Base-by-base conservation (phyloP, 2,329 filamentous ascomycete genomes). In the Pyrenochaeta sp. region DNA sequence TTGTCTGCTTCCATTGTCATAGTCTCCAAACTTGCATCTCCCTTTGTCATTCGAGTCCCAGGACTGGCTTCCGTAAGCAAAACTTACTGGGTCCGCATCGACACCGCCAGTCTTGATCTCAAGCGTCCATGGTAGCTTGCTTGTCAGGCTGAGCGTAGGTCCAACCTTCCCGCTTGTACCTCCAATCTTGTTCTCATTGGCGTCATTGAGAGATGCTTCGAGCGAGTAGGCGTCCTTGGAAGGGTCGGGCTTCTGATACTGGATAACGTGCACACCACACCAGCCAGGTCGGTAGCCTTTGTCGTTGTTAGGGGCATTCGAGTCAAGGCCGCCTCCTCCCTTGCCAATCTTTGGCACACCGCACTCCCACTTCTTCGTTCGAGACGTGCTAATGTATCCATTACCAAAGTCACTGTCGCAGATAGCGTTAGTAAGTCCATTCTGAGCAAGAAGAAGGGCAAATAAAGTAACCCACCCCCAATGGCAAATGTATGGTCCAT, bases 221-320 rank as follows among this genome's bases (percentile, higher is more conserved):
- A 57, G 54, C 18, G 49, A 41, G 37, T 57, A 57, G 3, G 12
- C 3, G 17, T 57, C 54, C 36, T 49, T 57, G 27, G 50, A 39
- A 2, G 54, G 49, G 30, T 57, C 49, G 3, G 54, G 54, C 46
- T 53, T 57, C 41, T 57, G 54, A 23, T 46, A 50, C 33, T 57
- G 54, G 4, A 32, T 50, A 18, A 54, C 54, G 18, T 57, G 49
- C 2, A 50, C 17, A 11, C 54, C 49, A 31, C 54, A 57, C 36
- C 23, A 33, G 14, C 54, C 54, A 9, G 54, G 49, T 14, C 17
- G 10, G 36, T 44, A 50, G 14, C 49, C 49, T 7, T 46, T 45
- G 23, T 45, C 39, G 35, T 56, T 56, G 7, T 7, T 35, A 3
- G 48, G 49, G 7, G 15, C 53, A 12, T 51, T 41, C 18, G 53